Evolutionary conservation across 2,329 filamentous ascomycete species (phyloP).

Genomic region (Pleurostoma richardsiae): DNA sequence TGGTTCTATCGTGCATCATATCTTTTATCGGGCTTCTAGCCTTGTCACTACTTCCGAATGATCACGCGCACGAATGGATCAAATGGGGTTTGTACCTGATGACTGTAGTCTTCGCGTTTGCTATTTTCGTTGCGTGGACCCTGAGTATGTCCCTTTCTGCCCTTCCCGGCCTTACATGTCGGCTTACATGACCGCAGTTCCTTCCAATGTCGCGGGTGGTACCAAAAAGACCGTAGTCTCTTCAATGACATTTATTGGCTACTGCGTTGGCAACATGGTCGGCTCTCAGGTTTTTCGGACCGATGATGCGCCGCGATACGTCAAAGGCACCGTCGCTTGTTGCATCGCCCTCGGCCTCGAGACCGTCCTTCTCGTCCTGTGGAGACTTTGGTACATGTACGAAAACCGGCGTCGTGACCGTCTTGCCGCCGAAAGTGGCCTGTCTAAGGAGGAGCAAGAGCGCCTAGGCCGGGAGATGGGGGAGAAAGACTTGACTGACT

Average conservation of each 20-base stretch:
- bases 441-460: too few species aligned
- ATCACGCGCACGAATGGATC: neutral
- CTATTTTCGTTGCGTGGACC: too few species aligned
- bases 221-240: constrained; percentile 15
- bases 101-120: neutral
- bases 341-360: constrained; percentile 4
- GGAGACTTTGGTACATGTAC: constrained; percentile 13
- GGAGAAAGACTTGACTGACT: too few species aligned
- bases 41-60: constrained; percentile 18
- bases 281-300: constrained; percentile 16
- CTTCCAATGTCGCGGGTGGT: constrained; percentile 16
- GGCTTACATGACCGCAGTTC: constrained; percentile 4
- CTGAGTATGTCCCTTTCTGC: too few species aligned
- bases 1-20: constrained; percentile 21
- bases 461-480: too few species aligned
- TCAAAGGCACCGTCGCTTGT: constrained; percentile 14
- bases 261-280: constrained; percentile 11
- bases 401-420: too few species aligned
- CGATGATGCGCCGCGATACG: constrained; percentile 11
- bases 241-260: constrained; percentile 11
- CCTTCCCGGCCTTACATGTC: too few species aligned
- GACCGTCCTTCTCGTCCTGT: constrained; percentile 9
- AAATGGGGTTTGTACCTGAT: neutral
- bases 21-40: constrained; percentile 24
- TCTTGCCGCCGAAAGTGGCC: too few species aligned